Percentiles rank a stretch among this genome's conserved stretches.
Conservation (phyloP, 2,329 filamentous ascomycete species). For the Hypoxylon sp. region DNA sequence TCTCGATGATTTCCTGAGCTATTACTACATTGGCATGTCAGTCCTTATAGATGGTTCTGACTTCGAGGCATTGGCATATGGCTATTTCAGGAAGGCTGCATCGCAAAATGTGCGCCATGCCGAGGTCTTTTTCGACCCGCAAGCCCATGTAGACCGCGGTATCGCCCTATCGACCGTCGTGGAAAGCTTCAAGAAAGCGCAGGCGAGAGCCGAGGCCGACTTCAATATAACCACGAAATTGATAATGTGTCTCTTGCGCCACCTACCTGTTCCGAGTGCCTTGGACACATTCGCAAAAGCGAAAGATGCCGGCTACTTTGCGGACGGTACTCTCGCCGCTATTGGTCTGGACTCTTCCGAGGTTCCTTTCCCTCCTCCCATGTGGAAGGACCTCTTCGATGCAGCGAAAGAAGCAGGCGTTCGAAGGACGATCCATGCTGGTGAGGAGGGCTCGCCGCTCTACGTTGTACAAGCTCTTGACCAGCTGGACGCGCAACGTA, state of each 20-base stretch:
- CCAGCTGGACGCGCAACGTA: slow-evolving; percentile 67
- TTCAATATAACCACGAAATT: slow-evolving; percentile 72
- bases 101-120: slow-evolving; percentile 74
- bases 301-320: slow-evolving; percentile 54
- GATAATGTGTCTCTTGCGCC: slow-evolving; percentile 77
- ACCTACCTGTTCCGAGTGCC: slow-evolving; percentile 70
- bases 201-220: slow-evolving; percentile 66
- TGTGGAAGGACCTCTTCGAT: slow-evolving; percentile 70
- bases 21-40: slow-evolving; percentile 80
- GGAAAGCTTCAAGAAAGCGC: slow-evolving; percentile 67
- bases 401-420: slow-evolving; percentile 62
- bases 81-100: slow-evolving; percentile 73
- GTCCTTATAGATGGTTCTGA: slow-evolving; percentile 72
- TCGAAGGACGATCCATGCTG: slow-evolving; percentile 75
- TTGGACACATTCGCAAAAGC: slow-evolving; percentile 55
- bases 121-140: slow-evolving; percentile 84
- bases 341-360: slow-evolving; percentile 76
- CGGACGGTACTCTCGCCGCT: slow-evolving; percentile 63
- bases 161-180: slow-evolving; percentile 71
- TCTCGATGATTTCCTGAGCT: slow-evolving; percentile 79
- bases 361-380: slow-evolving; percentile 61
- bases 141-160: slow-evolving; percentile 73
- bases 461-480: slow-evolving; percentile 73
- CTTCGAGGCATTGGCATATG: slow-evolving; percentile 76
- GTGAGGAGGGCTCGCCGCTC: slow-evolving; percentile 75